Conservation (phyloP, 2,329 filamentous ascomycete genomes). For the Cephalotrichum gorgonifer region DNA sequence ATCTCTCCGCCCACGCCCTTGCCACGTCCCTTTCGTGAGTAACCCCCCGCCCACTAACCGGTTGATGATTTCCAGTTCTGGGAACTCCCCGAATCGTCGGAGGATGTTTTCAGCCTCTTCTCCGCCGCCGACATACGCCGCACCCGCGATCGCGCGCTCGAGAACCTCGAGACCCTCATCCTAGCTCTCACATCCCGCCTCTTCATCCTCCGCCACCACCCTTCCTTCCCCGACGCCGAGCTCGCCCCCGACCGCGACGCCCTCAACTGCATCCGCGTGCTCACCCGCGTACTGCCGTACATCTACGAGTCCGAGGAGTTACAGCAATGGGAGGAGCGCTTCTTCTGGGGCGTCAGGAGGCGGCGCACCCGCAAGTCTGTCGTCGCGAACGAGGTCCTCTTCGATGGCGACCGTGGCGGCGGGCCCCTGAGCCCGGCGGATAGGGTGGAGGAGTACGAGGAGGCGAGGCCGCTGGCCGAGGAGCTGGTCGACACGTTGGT, state of each 20-base stretch:
- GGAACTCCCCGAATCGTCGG: slow-evolving; percentile 89
- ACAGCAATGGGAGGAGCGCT: slow-evolving; percentile 76
- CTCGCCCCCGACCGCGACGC: slow-evolving; percentile 77
- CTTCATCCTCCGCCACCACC: slow-evolving; percentile 73
- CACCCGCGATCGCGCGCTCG: slow-evolving; percentile 72
- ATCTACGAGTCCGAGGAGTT: slow-evolving; percentile 83
- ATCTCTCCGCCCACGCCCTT: too few relatives aligned
- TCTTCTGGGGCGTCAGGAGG: slow-evolving; percentile 77
- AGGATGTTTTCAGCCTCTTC: slow-evolving; percentile 95
- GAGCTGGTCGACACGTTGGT: slow-evolving; percentile 84
- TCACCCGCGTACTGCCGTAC: slow-evolving; percentile 83
- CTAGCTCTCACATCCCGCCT: slow-evolving; percentile 75
- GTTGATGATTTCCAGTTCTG: slow-evolving; percentile 57
- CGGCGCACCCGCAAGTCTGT: slow-evolving; percentile 59
- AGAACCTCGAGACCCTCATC: slow-evolving; percentile 84
- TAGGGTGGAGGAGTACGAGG: slow-evolving; percentile 56
- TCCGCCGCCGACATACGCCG: slow-evolving; percentile 80
- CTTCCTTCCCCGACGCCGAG: slow-evolving; percentile 80
- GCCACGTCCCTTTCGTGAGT: not conserved
- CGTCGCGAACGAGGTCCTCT: slow-evolving; percentile 66
- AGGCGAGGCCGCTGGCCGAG: slow-evolving; percentile 79
- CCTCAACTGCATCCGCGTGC: slow-evolving; percentile 88
- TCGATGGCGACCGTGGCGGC: slow-evolving; percentile 54
- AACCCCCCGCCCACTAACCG: not conserved
- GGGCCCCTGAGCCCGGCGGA: slow-evolving; percentile 21